Conservation (phyloP, 202 grass and related monocot genomes). For the Schoenoplectus tabernaemontani region DNA sequence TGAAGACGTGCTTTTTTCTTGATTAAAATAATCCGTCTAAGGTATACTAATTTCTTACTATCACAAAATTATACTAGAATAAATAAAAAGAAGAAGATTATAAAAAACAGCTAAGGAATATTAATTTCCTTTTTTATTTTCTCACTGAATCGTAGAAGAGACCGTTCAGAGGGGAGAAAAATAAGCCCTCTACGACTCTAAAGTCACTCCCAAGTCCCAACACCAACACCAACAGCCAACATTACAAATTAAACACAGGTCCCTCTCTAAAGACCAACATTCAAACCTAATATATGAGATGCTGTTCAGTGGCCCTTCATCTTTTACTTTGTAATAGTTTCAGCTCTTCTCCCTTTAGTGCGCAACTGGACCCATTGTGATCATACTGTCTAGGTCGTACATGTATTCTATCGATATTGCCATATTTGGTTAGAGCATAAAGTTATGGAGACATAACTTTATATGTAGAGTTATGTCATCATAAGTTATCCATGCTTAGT, state of each 20-base stretch:
- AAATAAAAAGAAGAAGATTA: neutral
- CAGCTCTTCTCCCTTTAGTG: conserved; percentile 10
- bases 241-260: conserved; percentile 18
- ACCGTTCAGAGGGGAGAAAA: neutral
- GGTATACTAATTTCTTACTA: neutral
- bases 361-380: neutral
- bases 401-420: too few relatives aligned
- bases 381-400: neutral
- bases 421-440: too few relatives aligned
- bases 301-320: neutral
- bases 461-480: too few relatives aligned
- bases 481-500: too few relatives aligned
- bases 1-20: neutral
- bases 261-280: conserved; percentile 10
- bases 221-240: neutral
- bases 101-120: neutral
- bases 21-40: neutral
- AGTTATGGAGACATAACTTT: too few relatives aligned
- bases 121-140: neutral
- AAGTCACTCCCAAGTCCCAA: too few relatives aligned
- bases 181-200: too few relatives aligned
- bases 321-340: conserved; percentile 8
- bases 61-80: neutral
- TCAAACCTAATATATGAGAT: conserved; percentile 6
- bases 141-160: neutral